Base-by-base conservation (phyloP, 345 rosid genomes). In the Diplotaxis tenuifolia region DNA sequence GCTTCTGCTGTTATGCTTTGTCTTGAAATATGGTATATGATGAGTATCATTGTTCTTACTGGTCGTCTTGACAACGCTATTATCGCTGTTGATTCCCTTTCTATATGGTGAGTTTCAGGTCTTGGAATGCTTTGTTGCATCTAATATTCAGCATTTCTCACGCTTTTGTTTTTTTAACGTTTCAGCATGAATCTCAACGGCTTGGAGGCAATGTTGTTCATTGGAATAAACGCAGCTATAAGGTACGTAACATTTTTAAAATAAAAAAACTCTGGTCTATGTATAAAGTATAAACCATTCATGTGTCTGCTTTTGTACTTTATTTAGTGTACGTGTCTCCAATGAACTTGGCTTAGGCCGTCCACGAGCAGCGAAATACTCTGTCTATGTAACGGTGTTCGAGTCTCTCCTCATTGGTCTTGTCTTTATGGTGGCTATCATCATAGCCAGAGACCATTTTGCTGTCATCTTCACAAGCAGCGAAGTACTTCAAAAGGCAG, bases 1-100 rank as follows among this genome's bases (percentile, higher is more conserved):
- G 92, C 92, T 12, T 93, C 96, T 0, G 96, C 92, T 52, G 83
- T 90, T 19, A 93, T 93, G 96, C 90, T 88, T 38, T 93, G 96
- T 79, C 78, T 92, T 21, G 96, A 92, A 72, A 1, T 92, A 25
- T 90, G 95, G 96, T 90, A 92, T 67, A 86, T 90, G 89, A 90
- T 85, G 95, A 88, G 93, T 55, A 81, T 89, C 62, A 84, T 81
- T 29, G 75, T 92, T 56, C 94, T 89, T 31, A 83, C 92, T 5
- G 92, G 95, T 14, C 91, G 75, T 42, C 96, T 92, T 52, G 76
- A 81, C 32, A 83, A 87, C 52, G 95, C 93, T 2, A 88, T 88
- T n/a, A 58, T 85, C 42, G 89, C 91, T 0, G 93, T 90, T 53
- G 95, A 82, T 22, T 85, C 98, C 36, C 96, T 92, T 62, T 86